phyloP scores from a whole-genome alignment of 2,329 filamentous ascomycete species.

The Lachnellula suecica region DNA sequence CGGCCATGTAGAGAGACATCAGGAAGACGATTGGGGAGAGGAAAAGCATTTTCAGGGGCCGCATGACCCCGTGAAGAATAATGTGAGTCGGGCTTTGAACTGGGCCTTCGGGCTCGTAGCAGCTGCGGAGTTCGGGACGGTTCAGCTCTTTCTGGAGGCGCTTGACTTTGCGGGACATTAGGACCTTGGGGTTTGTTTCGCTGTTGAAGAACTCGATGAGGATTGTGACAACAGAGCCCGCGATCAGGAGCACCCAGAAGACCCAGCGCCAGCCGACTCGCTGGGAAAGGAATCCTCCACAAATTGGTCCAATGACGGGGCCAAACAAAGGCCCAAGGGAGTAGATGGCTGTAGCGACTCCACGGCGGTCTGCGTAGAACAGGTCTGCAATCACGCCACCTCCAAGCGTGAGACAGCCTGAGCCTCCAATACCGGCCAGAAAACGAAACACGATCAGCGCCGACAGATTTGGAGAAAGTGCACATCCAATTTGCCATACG shows the following conservation, averaged over 20 bases:
- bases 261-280: slow-evolving; percentile 49
- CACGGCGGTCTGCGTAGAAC: slow-evolving; percentile 31
- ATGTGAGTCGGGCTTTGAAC: slow-evolving; percentile 26
- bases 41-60: slow-evolving; percentile 46
- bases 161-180: slow-evolving; percentile 49
- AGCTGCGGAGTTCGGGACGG: slow-evolving; percentile 42
- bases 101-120: slow-evolving; percentile 38
- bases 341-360: slow-evolving; percentile 31
- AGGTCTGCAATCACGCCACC: slow-evolving; percentile 45
- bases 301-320: slow-evolving; percentile 32
- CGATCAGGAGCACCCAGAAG: slow-evolving; percentile 48
- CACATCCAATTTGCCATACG: slow-evolving; percentile 63
- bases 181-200: slow-evolving; percentile 50
- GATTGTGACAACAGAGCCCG: slow-evolving; percentile 32
- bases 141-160: slow-evolving; percentile 44
- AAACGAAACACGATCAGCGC: slow-evolving; percentile 47
- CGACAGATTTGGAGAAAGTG: slow-evolving; percentile 51
- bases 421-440: slow-evolving; percentile 45
- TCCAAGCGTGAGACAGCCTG: slow-evolving; percentile 42
- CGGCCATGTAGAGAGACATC: slow-evolving; percentile 49
- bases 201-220: slow-evolving; percentile 41
- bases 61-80: slow-evolving; percentile 43
- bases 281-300: slow-evolving; percentile 37
- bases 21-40: slow-evolving; percentile 39
- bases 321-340: slow-evolving; percentile 28